phyloP scores from a whole-genome alignment of 2,329 filamentous ascomycete genomes.

The Scedosporium aurantiacum region DNA sequence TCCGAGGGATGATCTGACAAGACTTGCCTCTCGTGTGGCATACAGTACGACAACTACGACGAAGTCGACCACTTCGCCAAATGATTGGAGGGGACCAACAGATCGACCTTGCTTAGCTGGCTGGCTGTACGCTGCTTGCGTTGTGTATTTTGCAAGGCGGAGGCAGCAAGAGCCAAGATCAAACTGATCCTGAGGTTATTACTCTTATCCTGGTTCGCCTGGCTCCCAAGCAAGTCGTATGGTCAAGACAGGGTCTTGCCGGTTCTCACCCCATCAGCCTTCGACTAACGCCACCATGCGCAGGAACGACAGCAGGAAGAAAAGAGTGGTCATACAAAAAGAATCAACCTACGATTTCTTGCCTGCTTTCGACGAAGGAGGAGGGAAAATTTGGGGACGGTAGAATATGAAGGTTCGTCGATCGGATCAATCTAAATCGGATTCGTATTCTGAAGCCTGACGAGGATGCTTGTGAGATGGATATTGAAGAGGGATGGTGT shows the following conservation, averaged over 20 bases:
- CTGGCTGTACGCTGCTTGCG: too few relatives aligned
- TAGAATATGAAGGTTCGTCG: not conserved
- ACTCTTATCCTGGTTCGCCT: too few relatives aligned
- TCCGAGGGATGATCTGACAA: slow-evolving; percentile 4
- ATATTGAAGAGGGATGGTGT: not conserved
- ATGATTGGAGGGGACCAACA: not conserved
- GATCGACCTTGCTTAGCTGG: too few relatives aligned
- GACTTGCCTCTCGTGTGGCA: not conserved
- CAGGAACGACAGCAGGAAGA: not conserved
- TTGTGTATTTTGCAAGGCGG: too few relatives aligned
- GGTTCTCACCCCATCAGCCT: not conserved
- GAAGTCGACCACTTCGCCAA: too few relatives aligned
- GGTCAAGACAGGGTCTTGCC: not conserved
- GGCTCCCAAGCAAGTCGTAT: not conserved
- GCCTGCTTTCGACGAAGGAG: not conserved
- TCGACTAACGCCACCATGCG: not conserved
- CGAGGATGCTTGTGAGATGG: not conserved
- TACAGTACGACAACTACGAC: not conserved
- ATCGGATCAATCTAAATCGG: not conserved
- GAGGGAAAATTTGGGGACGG: not conserved
- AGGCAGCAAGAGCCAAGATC: too few relatives aligned
- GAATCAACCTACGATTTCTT: too few relatives aligned
- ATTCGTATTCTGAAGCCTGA: not conserved
- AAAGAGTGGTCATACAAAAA: too few relatives aligned
- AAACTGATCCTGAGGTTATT: too few relatives aligned